Evolutionary conservation across 768 basidiomycete species (phyloP).

Genomic region (Amanita polypyramis): DNA sequence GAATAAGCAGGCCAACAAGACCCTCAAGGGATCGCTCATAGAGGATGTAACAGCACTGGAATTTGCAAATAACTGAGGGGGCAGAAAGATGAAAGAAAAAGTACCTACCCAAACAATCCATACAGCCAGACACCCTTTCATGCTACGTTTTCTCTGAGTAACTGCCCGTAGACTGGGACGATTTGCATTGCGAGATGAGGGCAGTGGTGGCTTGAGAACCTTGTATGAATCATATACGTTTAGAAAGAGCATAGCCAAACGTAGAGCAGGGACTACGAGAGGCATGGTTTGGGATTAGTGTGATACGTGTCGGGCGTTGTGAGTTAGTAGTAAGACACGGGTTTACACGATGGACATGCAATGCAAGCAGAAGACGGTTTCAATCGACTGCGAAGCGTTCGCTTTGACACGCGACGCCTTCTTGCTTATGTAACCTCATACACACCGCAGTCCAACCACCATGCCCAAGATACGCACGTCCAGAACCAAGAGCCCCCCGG

Average conservation of each 20-base stretch:
- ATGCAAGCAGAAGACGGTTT: background rate
- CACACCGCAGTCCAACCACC: conserved; percentile 14
- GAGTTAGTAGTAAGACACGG: too few species aligned
- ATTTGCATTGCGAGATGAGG: conserved; percentile 42
- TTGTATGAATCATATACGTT: conserved; percentile 84
- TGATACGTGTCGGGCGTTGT: background rate
- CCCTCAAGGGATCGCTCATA: conserved; percentile 62
- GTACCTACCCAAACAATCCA: conserved; percentile 77
- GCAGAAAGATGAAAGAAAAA: background rate
- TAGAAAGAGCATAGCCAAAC: conserved; percentile 59
- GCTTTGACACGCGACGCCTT: background rate
- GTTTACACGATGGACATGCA: conserved; percentile 1
- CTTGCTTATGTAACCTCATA: conserved; percentile 12
- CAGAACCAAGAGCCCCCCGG: conserved; percentile 89
- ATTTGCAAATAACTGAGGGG: conserved; percentile 8
- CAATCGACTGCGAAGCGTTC: background rate
- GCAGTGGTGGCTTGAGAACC: conserved; percentile 58
- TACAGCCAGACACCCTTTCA: conserved; percentile 76
- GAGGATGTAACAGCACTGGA: conserved; percentile 53
- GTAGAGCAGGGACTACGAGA: conserved; percentile 55
- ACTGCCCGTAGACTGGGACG: conserved; percentile 56
- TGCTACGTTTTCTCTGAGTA: conserved; percentile 69
- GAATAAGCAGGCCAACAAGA: conserved; percentile 59
- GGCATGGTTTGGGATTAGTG: conserved; percentile 36
- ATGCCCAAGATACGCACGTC: conserved; percentile 95